These are phyloP conservation scores for Suillus spraguei DNA, from an alignment of 768 basidiomycete genomes.

Conservation along the genomic window DNA sequence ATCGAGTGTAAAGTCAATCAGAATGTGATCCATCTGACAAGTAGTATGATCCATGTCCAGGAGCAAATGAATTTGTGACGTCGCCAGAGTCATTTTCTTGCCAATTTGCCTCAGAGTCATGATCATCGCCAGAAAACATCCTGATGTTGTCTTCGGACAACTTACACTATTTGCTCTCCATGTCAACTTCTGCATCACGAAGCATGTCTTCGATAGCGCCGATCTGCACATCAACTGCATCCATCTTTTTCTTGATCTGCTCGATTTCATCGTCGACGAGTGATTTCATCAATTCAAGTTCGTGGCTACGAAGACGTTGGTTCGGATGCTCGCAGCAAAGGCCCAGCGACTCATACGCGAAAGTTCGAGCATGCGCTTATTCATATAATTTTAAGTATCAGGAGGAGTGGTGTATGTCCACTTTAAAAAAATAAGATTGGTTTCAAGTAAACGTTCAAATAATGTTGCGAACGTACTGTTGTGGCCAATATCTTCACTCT, in stretches of 20 bases:
- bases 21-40: not conserved
- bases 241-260: not conserved
- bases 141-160: not conserved
- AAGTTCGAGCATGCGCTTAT: not conserved
- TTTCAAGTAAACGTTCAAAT: not conserved
- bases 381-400: not conserved
- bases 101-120: not conserved
- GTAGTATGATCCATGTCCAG: not conserved
- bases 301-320: not conserved
- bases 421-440: not conserved
- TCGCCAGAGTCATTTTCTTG: no score
- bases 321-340: not conserved
- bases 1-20: not conserved
- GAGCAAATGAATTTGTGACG: not conserved
- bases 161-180: not conserved
- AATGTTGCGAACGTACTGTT: not conserved
- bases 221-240: not conserved
- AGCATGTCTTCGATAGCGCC: not conserved
- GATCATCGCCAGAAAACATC: not conserved
- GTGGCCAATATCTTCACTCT: not conserved
- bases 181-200: not conserved
- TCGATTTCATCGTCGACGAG: not conserved
- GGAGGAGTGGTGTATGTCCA: not conserved
- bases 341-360: not conserved
- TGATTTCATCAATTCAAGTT: not conserved